A percentile compares a stretch with the other conserved stretches of the same genome.
Evolutionary conservation across 371 early-diverging fungal species (phyloP).

Genomic region (Actinomortierella wolfii): DNA sequence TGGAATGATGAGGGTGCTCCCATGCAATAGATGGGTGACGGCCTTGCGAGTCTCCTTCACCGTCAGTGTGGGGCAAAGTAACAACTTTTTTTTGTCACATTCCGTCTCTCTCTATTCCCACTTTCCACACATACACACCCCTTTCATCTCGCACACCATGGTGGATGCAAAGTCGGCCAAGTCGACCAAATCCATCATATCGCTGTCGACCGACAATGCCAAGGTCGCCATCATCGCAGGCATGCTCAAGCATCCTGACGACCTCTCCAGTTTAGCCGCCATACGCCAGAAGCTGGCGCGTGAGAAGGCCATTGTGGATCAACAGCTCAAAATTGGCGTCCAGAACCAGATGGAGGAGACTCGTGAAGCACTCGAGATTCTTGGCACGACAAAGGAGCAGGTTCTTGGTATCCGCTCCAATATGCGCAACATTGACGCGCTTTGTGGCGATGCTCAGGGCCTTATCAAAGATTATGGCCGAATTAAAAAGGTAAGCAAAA

Average conservation of each 20-base stretch:
- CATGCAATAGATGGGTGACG: too few relatives aligned
- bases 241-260: conserved; percentile 90
- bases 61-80: too few relatives aligned
- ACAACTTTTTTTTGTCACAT: too few relatives aligned
- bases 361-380: conserved; percentile 83
- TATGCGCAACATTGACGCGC: conserved; percentile 79
- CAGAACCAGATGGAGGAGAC: conserved; percentile 92
- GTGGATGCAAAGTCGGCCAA: conserved; percentile 33
- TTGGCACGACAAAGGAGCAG: conserved; percentile 69
- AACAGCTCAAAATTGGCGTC: conserved; percentile 92
- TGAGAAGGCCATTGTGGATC: conserved; percentile 93
- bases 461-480: conserved; percentile 86
- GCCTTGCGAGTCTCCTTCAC: too few relatives aligned
- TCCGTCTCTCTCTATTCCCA: too few relatives aligned
- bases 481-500: conserved; percentile 74
- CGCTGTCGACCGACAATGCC: conserved; percentile 27
- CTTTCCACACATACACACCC: too few relatives aligned
- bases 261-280: conserved; percentile 79
- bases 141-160: conserved; percentile 10
- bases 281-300: conserved; percentile 80
- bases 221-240: conserved; percentile 56
- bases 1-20: too few relatives aligned
- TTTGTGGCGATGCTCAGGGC: conserved; percentile 84
- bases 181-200: conserved; percentile 11
- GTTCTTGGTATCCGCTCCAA: conserved; percentile 71